Evolutionary conservation across 257 asterid genomes (phyloP), one percentile per base, ranked within the genome.

Genomic region (Nyctanthes arbortristis): DNA sequence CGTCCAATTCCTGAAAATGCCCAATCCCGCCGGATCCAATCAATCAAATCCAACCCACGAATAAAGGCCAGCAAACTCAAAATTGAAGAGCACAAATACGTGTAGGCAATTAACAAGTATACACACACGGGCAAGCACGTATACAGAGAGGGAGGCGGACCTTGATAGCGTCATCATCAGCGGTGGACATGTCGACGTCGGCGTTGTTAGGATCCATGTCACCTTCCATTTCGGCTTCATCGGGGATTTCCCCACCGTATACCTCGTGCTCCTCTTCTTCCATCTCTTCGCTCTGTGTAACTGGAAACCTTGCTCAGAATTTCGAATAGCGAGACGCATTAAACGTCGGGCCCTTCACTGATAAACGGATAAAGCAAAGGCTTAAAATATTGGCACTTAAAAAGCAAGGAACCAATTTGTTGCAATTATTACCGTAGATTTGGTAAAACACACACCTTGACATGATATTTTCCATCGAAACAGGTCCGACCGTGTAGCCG

Each of bases 261-360:
- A 81, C 86, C 66, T 81, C 86, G 31, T 81, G 86, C 79, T 81
- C 86, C 47, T 81, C 86, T 78, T 81, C 86, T 12, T 81, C 86
- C 86, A 81, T 79, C 28, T 55, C 63, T 14, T 22, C 59, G 20
- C 29, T 52, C 66, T 25, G 22, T 27, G 49, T 28, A 24, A 56
- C 39, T n/a, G 55, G 5, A 13, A 13, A 43, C 4, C 16, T 22
- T 8, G 54, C 16, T 3, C 10, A 10, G 47, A 76, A 45, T 65
- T 39, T 10, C 13, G 47, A 66, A 64, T 34, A 59, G 16, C 13
- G 16, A 14, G 47, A n/a, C 47, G 11, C 14, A 39, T 7, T 39
- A 13, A 8, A n/a, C 14, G 10, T 39, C 13, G 47, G 16, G 13
- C 47, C 47, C 47, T 13, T 11, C n/a, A 39, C 47, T 39, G 47